Conservation (phyloP, 208 protist species). For the Kentomonas sorsogonicus region DNA sequence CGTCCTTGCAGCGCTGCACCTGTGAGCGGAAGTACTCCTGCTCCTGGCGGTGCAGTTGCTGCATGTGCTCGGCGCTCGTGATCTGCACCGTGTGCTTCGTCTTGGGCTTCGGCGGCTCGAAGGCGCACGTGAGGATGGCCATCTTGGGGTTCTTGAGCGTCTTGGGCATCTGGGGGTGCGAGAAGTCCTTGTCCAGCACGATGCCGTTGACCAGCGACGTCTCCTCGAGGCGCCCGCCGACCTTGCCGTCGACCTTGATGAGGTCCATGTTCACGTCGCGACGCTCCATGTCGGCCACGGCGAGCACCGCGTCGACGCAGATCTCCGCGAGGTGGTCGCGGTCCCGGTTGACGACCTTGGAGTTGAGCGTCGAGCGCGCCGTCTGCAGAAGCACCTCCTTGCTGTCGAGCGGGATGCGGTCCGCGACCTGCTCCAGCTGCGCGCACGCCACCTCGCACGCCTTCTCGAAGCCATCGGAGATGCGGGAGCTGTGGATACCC, state of each 20-base stretch:
- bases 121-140: conserved; percentile 99
- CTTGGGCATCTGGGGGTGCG: conserved; percentile 97
- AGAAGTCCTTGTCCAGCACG: conserved; percentile 99
- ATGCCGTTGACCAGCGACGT: conserved; percentile 98
- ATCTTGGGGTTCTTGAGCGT: conserved; percentile 97
- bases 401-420: conserved; percentile 69
- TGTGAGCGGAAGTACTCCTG: conserved; percentile 97
- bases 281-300: conserved; percentile 98
- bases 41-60: conserved; percentile 95
- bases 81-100: conserved; percentile 99
- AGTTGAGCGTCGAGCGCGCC: conserved; percentile 98
- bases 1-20: conserved; percentile 93
- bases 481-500: conserved; percentile 98
- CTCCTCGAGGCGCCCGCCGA: conserved; percentile 97
- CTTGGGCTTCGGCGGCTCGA: conserved; percentile 99
- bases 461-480: conserved; percentile 98
- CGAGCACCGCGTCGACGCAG: conserved; percentile 97
- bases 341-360: conserved; percentile 98
- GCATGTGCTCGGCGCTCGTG: conserved; percentile 91
- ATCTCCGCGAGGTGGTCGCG: conserved; percentile 97
- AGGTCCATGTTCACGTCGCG: conserved; percentile 99
- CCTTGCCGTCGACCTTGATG: conserved; percentile 99
- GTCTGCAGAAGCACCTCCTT: conserved; percentile 93
- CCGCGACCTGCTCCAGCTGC: conserved; percentile 90
- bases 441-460: conserved; percentile 94